Evolutionary conservation across 768 basidiomycete species (phyloP).

Genomic region (Lactarius indigo): DNA sequence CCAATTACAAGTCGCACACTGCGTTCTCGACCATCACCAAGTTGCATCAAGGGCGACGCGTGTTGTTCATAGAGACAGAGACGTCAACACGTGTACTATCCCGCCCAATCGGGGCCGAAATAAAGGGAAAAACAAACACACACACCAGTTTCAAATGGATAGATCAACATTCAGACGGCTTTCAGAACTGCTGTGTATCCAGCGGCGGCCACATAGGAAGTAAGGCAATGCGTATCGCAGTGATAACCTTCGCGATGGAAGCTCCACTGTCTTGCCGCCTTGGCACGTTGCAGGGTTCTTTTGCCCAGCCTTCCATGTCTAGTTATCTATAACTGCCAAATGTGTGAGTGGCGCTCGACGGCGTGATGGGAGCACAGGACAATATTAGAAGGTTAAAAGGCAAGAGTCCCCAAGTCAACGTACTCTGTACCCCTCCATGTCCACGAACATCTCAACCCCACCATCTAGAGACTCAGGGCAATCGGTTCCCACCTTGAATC

Average conservation of each 20-base stretch:
- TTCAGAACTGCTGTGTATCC: neutral
- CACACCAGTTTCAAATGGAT: no score
- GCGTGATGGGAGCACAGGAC: neutral
- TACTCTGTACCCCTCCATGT: neutral
- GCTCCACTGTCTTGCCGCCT: neutral
- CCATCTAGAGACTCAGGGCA: neutral
- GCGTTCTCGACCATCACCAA: neutral
- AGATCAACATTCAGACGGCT: neutral
- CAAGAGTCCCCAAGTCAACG: neutral
- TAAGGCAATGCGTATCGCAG: neutral
- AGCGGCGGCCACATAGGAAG: neutral
- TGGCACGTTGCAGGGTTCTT: neutral
- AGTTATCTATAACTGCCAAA: neutral
- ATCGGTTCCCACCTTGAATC: neutral
- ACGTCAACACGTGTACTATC: neutral
- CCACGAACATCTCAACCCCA: neutral
- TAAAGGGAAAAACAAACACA: neutral
- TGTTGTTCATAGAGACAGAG: neutral
- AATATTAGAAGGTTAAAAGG: neutral
- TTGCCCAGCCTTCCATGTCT: neutral
- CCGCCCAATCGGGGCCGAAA: neutral
- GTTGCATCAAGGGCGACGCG: neutral
- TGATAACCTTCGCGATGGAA: neutral
- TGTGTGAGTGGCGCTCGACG: neutral
- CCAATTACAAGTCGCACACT: neutral